Conservation (phyloP, 495 filamentous ascomycete genomes). For the Opeltia flavorubescens region DNA sequence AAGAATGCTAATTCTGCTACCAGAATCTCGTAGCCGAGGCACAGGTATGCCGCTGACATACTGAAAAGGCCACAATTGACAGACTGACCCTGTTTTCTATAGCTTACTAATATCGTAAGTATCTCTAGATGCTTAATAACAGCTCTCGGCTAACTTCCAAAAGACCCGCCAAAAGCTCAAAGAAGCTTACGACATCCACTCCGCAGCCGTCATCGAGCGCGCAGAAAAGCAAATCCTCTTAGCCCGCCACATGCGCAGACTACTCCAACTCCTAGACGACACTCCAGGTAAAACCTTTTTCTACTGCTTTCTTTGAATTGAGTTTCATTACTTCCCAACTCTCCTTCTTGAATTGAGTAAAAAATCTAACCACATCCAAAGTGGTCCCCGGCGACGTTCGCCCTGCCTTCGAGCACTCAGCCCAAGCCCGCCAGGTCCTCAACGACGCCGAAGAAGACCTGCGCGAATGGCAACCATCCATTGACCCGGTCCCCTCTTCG, state of each 20-base stretch:
- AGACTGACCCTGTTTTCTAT: neutral
- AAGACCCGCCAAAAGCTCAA: slow-evolving; percentile 87
- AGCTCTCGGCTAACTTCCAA: neutral
- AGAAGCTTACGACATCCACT: slow-evolving; percentile 78
- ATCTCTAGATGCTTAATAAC: neutral
- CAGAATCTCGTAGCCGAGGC: slow-evolving; percentile 83
- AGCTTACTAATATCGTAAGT: neutral
- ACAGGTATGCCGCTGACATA: slow-evolving; percentile 63
- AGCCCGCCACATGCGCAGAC: slow-evolving; percentile 71
- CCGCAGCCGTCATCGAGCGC: slow-evolving; percentile 79
- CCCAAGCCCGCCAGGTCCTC: slow-evolving; percentile 65
- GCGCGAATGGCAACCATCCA: slow-evolving; percentile 50
- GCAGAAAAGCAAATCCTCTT: slow-evolving; percentile 93
- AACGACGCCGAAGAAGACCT: slow-evolving; percentile 88
- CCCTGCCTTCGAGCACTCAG: slow-evolving; percentile 45
- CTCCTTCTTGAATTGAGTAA: no score
- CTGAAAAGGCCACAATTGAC: neutral
- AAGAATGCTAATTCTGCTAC: no score
- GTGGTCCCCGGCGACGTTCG: slow-evolving; percentile 74
- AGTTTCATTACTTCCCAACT: neutral
- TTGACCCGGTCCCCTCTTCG: slow-evolving; percentile 36
- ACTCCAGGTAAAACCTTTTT: slow-evolving; percentile 17
- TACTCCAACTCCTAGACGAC: slow-evolving; percentile 84
- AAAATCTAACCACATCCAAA: slow-evolving; percentile 24
- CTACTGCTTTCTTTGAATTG: no score